A percentile compares a stretch with the other conserved stretches of the same genome.
phyloP scores from a whole-genome alignment of 768 basidiomycete genomes.

The Pleurotus sapidus region DNA sequence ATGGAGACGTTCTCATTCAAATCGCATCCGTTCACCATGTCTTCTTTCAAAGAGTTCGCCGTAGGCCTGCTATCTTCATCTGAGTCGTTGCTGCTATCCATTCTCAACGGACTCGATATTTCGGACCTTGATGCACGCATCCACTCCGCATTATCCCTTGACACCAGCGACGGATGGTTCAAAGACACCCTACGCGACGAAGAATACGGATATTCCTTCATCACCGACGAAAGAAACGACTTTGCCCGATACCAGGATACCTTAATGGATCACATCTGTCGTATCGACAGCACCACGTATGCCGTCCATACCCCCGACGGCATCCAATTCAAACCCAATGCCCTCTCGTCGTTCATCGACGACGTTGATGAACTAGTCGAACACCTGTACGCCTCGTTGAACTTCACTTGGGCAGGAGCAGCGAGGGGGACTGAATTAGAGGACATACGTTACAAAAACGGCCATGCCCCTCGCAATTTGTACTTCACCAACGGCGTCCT shows the following conservation, averaged over 20 bases:
- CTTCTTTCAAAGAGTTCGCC: background rate
- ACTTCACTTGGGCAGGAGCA: conserved; percentile 14
- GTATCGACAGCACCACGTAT: background rate
- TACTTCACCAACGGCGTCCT: conserved; percentile 16
- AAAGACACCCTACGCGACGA: background rate
- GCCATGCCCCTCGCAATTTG: background rate
- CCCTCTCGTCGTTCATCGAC: background rate
- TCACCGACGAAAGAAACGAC: background rate
- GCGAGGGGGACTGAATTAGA: conserved; percentile 15
- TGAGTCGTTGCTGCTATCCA: background rate
- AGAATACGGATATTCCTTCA: background rate
- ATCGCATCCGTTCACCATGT: background rate
- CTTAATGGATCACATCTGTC: background rate
- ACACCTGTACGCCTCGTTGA: conserved; percentile 9
- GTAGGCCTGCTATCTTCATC: background rate
- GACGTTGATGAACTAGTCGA: conserved; percentile 9
- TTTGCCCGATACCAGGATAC: background rate
- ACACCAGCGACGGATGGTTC: background rate
- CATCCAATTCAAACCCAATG: background rate
- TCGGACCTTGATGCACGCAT: background rate
- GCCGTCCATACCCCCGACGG: background rate
- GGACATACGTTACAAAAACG: conserved; percentile 9
- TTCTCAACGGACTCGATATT: background rate
- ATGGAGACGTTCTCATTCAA: conserved; percentile 1
- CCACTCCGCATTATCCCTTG: background rate